These are phyloP conservation scores for Exophiala aquamarina DNA, from an alignment of 2,329 filamentous ascomycete species.

Conservation along the genomic window DNA sequence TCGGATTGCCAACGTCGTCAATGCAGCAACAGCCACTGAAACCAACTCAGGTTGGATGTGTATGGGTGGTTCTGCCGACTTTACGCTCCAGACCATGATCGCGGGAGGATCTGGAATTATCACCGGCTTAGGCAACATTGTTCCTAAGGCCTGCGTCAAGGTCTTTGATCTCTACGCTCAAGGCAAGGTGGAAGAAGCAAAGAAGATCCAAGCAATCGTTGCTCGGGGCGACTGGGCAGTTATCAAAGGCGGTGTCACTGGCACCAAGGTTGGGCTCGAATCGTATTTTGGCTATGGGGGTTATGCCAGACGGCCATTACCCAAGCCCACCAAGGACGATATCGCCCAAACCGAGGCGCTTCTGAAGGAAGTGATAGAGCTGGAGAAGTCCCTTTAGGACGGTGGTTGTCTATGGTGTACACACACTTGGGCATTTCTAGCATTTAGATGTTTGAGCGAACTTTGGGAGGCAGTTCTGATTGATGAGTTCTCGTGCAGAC, in stretches of 20 bases:
- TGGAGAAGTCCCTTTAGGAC: constrained; percentile 32
- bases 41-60: constrained; percentile 67
- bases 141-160: constrained; percentile 64
- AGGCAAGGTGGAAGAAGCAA: constrained; percentile 62
- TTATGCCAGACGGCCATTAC: constrained; percentile 57
- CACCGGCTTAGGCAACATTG: constrained; percentile 69
- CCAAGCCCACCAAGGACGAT: constrained; percentile 43
- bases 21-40: constrained; percentile 36
- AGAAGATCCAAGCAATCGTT: constrained; percentile 63
- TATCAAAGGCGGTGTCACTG: constrained; percentile 68
- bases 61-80: constrained; percentile 72
- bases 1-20: constrained; percentile 54
- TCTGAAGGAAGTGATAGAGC: constrained; percentile 39
- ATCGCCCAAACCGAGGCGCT: constrained; percentile 36
- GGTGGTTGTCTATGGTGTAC: not conserved
- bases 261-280: constrained; percentile 66
- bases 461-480: too few relatives aligned
- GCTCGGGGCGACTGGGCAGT: constrained; percentile 69
- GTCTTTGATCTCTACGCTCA: constrained; percentile 60
- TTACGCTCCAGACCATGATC: constrained; percentile 68
- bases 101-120: constrained; percentile 72
- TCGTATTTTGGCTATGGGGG: constrained; percentile 66
- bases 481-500: too few relatives aligned
- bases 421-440: too few relatives aligned
- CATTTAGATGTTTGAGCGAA: too few relatives aligned